Base-by-base conservation (phyloP, 176 grass and related monocot genomes). In the Aegilops tauschii region DNA sequence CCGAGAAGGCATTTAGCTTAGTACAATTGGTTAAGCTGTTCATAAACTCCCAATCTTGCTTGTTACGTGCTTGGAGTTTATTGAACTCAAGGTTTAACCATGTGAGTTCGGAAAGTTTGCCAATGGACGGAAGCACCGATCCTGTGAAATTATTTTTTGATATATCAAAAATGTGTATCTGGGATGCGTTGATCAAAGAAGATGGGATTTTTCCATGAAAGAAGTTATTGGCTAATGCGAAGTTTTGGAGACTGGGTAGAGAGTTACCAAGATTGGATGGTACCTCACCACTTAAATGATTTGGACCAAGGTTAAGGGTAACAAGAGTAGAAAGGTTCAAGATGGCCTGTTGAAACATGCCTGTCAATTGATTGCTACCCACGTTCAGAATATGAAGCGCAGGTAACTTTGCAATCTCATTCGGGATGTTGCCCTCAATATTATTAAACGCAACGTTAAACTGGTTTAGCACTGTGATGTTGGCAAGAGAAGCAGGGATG, bases 21-120 rank as follows among this genome's bases (percentile, higher is more conserved):
- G 73, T 63, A 17, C 86, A 88, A 7, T 88, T 88, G 27, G 37
- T 31, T 64, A 89, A 81, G 44, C 56, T 66, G 6, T 66, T 9
- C 45, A 89, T 80, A 68, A 89, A 89, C 27, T 81, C 70, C 82
- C 82, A 85, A 20, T 85, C 77, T 45, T 76, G 1, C 17, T 6
- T 76, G 3, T 23, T 59, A 4, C 18, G 8, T 16, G 59, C 87
- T 85, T 68, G 18, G 12, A 89, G 25, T 21, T 76, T 13, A 36
- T 89, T 89, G 0, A 8, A 5, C 28, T 67, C 25, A 17, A 81
- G 9, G 20, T 45, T 81, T 40, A 89, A 61, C 1, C 5, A 17
- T 6, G 28, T 76, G 9, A 89, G 13, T 40, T 58, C 50, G 1
- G 13, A 8, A 11, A 85, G 77, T 68, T 76, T 89, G 5, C 82